Evolutionary conservation across 306 rosid genomes (phyloP).

Genomic region (Lithocarpus polystachyus): DNA sequence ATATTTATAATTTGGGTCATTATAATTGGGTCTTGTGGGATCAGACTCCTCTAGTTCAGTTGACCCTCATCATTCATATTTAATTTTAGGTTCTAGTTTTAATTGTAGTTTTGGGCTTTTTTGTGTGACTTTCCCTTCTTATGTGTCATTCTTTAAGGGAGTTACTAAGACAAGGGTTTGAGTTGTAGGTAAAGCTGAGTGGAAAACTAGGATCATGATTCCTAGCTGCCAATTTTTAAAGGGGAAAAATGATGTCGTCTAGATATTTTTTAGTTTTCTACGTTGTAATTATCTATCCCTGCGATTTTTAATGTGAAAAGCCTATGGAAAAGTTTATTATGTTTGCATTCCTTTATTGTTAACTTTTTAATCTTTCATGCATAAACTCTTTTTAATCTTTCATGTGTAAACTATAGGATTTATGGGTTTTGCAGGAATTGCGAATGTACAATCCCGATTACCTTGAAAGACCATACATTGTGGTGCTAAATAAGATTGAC

Average conservation of each 20-base stretch:
- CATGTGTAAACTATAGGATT: constrained; percentile 15
- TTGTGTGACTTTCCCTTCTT: background rate
- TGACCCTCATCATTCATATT: too few relatives aligned
- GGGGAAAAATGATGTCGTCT: background rate
- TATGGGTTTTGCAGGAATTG: constrained; percentile 70
- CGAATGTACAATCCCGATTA: constrained; percentile 94
- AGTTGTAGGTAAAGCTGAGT: background rate
- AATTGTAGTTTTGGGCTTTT: too few relatives aligned
- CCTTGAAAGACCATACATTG: constrained; percentile 87
- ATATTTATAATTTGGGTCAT: background rate
- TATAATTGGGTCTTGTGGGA: background rate
- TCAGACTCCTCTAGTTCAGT: background rate
- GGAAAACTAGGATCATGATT: background rate
- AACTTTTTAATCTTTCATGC: constrained; percentile 3
- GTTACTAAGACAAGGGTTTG: background rate
- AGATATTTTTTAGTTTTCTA: background rate
- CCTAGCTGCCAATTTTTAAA: background rate
- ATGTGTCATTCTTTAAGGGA: background rate
- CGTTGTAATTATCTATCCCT: constrained; percentile 11
- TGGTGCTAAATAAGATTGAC: constrained; percentile 92
- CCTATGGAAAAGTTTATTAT: background rate
- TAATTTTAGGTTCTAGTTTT: too few relatives aligned
- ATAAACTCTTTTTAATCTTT: constrained; percentile 12
- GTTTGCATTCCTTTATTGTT: background rate
- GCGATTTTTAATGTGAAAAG: background rate